Conservation (phyloP, 2,329 filamentous ascomycete species). For the Monilinia fructicola region DNA sequence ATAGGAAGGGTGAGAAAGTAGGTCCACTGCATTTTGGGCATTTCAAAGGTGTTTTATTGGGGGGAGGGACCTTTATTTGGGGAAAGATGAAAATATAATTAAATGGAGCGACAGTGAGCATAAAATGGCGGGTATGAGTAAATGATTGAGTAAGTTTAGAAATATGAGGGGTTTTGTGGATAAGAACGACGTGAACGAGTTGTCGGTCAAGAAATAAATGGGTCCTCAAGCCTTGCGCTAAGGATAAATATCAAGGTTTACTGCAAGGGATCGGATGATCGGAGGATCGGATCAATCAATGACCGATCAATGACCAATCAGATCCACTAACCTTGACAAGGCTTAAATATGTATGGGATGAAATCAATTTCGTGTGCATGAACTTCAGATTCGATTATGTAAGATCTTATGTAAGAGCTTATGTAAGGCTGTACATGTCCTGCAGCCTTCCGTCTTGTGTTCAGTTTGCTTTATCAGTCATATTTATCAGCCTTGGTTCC, state of each 20-base stretch:
- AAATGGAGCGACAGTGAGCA: conserved; percentile 10
- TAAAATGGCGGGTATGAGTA: background rate
- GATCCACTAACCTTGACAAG: background rate
- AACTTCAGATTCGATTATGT: background rate
- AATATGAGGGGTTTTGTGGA: conserved; percentile 13
- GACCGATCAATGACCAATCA: background rate
- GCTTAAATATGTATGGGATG: background rate
- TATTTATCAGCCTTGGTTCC: conserved; percentile 1
- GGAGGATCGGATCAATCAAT: background rate
- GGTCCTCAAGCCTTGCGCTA: conserved; percentile 12
- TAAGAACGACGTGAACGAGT: conserved; percentile 7
- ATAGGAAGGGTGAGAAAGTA: conserved; percentile 41
- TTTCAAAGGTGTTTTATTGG: background rate
- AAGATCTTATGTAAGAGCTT: too few species aligned
- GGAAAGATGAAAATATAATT: background rate
- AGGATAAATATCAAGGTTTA: background rate
- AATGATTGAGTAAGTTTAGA: background rate
- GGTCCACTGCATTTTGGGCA: conserved; percentile 36
- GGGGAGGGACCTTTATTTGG: background rate
- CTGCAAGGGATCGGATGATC: background rate
- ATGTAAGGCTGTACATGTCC: background rate
- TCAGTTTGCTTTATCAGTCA: background rate
- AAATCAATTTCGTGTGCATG: background rate
- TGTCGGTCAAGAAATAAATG: conserved; percentile 12
- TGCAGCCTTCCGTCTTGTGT: conserved; percentile 9